Base-by-base conservation (phyloP, 768 basidiomycete genomes). In the Mycena metata region DNA sequence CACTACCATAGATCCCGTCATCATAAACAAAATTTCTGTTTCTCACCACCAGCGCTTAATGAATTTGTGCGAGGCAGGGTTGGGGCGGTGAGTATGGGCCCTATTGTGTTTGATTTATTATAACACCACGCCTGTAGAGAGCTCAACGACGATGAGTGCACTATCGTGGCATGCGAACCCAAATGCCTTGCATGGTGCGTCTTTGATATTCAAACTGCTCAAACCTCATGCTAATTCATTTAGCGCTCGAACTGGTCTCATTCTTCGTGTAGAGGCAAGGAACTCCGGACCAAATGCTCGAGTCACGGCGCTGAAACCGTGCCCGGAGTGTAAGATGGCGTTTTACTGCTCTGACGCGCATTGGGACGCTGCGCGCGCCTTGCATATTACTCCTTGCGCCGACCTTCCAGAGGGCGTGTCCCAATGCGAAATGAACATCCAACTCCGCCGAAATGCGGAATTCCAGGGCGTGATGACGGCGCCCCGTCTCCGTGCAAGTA, bases 141-240 rank as follows among this genome's bases (percentile, higher is more conserved):
- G 16, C 11, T 65, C 39, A 51, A 23, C 11, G 5, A 2, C 39
- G 47, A 56, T 49, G 64, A 65, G 47, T 11, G 19, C 24, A 8
- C 35, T 36, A 7, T 65, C 41, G 9, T 65, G 33, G 12, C 23
- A 26, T 51, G 43, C 43, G 64, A 65, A 19, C 64, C 64, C 30
- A 65, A 51, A 59, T 65, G 64, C 13, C 50, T 65, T 12, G 47
- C 56, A 24, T 65, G 64, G 56, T 65, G 58, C 35, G 56, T 58
- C n/a, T 26, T 10, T 42, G 6, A 12, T 12, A 36, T 36, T 36
- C n/a, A n/a, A n/a, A 36, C 46, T 49, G 19, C 58, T 21, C 56
- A 24, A 49, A 8, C 56, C 21, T 52, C 8, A 26, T n/a, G n/a
- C 10, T 26, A 24, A 26, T 23, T 26, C 51, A 15, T 12, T 26